Evolutionary conservation across 805 yeast genomes (phyloP).

Genomic region (Candida ponderosae): DNA sequence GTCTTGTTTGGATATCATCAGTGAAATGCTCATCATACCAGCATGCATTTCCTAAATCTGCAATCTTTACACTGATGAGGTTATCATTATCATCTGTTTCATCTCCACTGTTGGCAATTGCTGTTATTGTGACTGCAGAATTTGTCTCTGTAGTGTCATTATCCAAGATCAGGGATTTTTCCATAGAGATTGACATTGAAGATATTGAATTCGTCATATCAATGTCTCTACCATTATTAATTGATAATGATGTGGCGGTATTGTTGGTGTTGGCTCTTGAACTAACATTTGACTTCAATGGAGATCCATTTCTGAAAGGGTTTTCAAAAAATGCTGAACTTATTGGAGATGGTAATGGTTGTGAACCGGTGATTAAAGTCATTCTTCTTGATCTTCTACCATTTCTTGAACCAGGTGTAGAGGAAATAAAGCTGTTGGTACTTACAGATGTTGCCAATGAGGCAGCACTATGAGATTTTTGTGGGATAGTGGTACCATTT

Average conservation of each 20-base stretch:
- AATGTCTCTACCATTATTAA: conserved; percentile 10
- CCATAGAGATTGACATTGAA: conserved; percentile 28
- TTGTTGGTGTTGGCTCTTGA: not conserved
- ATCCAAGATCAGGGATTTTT: conserved; percentile 15
- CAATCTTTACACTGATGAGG: conserved; percentile 73
- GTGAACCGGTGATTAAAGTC: conserved; percentile 81
- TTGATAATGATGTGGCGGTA: not conserved
- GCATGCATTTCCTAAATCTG: conserved; percentile 91
- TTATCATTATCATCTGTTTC: conserved; percentile 28
- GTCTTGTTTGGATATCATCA: conserved; percentile 85
- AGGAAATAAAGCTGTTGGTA: conserved; percentile 8
- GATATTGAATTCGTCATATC: conserved; percentile 29
- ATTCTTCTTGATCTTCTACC: conserved; percentile 53
- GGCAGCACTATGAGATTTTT: not conserved
- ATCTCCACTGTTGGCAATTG: not conserved
- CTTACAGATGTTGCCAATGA: not conserved
- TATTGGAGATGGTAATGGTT: conserved; percentile 86
- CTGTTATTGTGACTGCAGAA: not conserved
- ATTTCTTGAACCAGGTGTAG: conserved; percentile 18
- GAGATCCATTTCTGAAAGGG: conserved; percentile 6
- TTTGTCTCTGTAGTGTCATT: not conserved
- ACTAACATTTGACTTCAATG: conserved; percentile 4
- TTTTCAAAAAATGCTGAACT: conserved; percentile 37
- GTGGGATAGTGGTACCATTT: conserved; percentile 7
- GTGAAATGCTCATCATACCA: conserved; percentile 77